phyloP scores from a whole-genome alignment of 768 basidiomycete genomes.

The Boletus rex-veris region DNA sequence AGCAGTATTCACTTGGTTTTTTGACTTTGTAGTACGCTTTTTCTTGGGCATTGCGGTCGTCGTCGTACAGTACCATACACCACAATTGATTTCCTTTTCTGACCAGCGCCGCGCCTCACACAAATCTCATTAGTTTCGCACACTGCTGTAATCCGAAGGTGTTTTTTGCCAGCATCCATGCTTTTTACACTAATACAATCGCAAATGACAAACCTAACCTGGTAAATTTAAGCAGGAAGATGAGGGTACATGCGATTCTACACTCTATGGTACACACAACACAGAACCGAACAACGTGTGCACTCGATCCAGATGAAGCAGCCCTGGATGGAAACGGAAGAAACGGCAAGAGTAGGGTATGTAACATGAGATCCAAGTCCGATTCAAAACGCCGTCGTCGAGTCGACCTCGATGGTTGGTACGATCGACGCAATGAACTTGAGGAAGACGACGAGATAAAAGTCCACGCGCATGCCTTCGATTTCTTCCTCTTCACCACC shows the following conservation, averaged over 20 bases:
- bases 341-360: slow-evolving; percentile 11
- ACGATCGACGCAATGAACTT: slow-evolving; percentile 99
- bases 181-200: too few relatives aligned
- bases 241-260: slow-evolving; percentile 22
- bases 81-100: too few relatives aligned
- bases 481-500: slow-evolving; percentile 51
- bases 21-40: too few relatives aligned
- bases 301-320: slow-evolving; percentile 4
- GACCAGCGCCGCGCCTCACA: too few relatives aligned
- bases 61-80: too few relatives aligned
- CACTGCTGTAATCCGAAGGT: too few relatives aligned
- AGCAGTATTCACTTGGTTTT: too few relatives aligned
- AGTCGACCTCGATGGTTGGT: slow-evolving; percentile 98
- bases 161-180: too few relatives aligned
- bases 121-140: too few relatives aligned
- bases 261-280: slow-evolving; percentile 20
- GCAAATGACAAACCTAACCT: background rate
- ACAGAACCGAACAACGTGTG: background rate
- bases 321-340: background rate
- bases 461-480: slow-evolving; percentile 95
- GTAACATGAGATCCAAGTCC: background rate
- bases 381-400: slow-evolving; percentile 68
- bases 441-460: slow-evolving; percentile 96
- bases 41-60: too few relatives aligned
- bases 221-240: slow-evolving; percentile 15